phyloP scores from a whole-genome alignment of 805 yeast genomes.

The Starmerella sp. region DNA sequence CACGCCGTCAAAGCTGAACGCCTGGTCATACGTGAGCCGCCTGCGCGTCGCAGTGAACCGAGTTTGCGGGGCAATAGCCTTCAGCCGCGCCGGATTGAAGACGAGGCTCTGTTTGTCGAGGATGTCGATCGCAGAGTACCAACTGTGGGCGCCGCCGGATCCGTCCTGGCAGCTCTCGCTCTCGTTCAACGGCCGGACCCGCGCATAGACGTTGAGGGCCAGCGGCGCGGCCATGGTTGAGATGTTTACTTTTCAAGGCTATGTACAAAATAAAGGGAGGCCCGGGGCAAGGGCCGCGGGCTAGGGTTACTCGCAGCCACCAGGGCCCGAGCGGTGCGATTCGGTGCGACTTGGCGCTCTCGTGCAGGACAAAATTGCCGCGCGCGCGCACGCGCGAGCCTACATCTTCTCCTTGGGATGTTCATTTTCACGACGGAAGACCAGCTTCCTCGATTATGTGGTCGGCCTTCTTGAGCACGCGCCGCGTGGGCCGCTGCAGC shows the following conservation, averaged over 20 bases:
- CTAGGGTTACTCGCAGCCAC: not conserved
- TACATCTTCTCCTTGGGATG: too few species aligned
- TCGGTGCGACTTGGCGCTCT: too few species aligned
- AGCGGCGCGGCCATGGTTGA: not conserved
- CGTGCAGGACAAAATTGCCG: too few species aligned
- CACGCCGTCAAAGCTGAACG: constrained; percentile 66
- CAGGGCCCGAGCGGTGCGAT: too few species aligned
- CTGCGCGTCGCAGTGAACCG: constrained; percentile 4
- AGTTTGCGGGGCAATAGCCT: constrained; percentile 19
- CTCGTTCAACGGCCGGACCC: constrained; percentile 10
- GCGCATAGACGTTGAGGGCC: constrained; percentile 4
- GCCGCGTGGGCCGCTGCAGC: constrained; percentile 4
- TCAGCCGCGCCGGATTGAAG: constrained; percentile 58
- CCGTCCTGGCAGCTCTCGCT: not conserved
- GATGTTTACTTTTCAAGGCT: constrained; percentile 1
- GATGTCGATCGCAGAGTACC: constrained; percentile 35
- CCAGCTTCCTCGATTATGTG: not conserved
- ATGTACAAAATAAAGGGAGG: not conserved
- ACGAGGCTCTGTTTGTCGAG: constrained; percentile 78
- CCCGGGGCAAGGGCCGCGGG: not conserved
- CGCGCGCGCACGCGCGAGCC: too few species aligned
- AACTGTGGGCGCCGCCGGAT: not conserved
- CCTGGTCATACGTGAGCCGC: constrained; percentile 10
- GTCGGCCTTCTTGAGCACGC: not conserved
- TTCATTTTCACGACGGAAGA: not conserved